Percentiles rank a stretch among this genome's conserved stretches.
Conservation (phyloP, 352 stramenopile genomes). For the Phytophthora colocasiae region DNA sequence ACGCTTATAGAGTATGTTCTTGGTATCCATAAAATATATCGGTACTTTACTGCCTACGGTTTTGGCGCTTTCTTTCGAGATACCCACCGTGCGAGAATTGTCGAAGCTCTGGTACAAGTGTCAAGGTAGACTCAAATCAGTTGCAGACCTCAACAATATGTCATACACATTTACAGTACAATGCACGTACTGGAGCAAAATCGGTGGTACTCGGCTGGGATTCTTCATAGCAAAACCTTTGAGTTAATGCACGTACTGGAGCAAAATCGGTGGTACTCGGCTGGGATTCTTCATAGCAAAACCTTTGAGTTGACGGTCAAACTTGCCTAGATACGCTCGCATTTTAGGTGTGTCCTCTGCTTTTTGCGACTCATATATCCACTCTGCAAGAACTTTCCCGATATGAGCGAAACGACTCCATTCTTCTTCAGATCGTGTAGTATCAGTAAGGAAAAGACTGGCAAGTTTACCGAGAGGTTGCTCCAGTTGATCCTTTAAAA, state of each 20-base stretch:
- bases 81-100: not conserved
- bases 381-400: slow-evolving; percentile 7
- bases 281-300: slow-evolving; percentile 5
- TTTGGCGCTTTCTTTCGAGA: not conserved
- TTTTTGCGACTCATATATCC: slow-evolving; percentile 5
- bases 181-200: slow-evolving; percentile 14
- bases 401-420: slow-evolving; percentile 16
- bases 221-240: slow-evolving; percentile 7
- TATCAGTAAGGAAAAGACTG: slow-evolving; percentile 6
- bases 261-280: slow-evolving; percentile 1
- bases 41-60: too few species aligned
- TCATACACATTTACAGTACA: too few species aligned
- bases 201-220: slow-evolving; percentile 2
- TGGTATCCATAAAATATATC: too few species aligned
- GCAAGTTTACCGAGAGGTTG: slow-evolving; percentile 12
- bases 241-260: slow-evolving; percentile 15
- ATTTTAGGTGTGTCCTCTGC: not conserved
- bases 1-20: not conserved
- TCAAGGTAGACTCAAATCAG: too few species aligned
- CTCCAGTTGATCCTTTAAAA: slow-evolving; percentile 4
- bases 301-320: slow-evolving; percentile 14
- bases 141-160: too few species aligned
- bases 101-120: not conserved
- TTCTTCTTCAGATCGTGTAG: slow-evolving; percentile 6
- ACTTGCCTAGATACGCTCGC: not conserved